Percentiles rank a stretch among this genome's conserved stretches.
These are phyloP conservation scores for Colletotrichum sp. DNA, from an alignment of 2,329 filamentous ascomycete species.

Conservation along the genomic window DNA sequence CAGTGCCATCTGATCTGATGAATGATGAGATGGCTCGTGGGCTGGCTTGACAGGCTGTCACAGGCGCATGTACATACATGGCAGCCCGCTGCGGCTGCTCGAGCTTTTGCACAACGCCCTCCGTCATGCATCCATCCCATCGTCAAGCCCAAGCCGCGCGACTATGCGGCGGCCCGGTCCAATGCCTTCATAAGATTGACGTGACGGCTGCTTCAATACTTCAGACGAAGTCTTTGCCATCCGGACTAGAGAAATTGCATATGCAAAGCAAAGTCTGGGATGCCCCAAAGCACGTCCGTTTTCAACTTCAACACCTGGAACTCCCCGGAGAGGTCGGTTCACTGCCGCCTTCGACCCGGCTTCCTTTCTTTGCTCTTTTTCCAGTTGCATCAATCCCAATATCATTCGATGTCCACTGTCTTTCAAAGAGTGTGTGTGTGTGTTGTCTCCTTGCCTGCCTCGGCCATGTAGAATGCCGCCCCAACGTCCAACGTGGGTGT, in stretches of 20 bases:
- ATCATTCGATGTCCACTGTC: not conserved
- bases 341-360: not conserved
- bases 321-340: not conserved
- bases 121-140: not conserved
- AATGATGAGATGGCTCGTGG: slow-evolving; percentile 5
- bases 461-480: not conserved
- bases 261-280: not conserved
- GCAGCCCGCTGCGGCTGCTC: not conserved
- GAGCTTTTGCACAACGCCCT: not conserved
- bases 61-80: slow-evolving; percentile 13
- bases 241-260: not conserved
- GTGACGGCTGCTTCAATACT: not conserved
- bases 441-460: not conserved
- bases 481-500: not conserved
- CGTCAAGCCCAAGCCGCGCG: not conserved
- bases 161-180: not conserved
- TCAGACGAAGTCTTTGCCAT: not conserved
- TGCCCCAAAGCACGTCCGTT: not conserved
- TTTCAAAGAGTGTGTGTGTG: not conserved
- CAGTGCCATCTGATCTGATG: slow-evolving; percentile 14
- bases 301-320: not conserved
- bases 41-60: slow-evolving; percentile 18
- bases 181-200: not conserved
- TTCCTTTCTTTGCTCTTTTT: not conserved
- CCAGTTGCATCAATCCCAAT: not conserved